Conservation (phyloP, 139 green algal genomes). For the Eudorina sp. region DNA sequence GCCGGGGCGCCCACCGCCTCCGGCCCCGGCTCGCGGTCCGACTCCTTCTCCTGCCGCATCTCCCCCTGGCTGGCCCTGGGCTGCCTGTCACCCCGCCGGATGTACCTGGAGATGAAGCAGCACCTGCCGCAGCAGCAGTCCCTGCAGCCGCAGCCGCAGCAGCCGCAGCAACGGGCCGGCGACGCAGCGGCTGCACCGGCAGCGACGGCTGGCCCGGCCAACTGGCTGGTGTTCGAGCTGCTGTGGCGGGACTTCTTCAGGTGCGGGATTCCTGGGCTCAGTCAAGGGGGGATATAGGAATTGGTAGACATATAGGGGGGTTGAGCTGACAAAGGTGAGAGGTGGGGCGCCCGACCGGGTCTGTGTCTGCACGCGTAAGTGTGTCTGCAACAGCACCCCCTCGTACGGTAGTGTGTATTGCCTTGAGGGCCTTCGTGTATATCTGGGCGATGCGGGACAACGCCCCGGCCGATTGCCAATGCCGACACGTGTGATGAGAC, state of each 20-base stretch:
- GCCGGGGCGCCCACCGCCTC: slow-evolving; percentile 35
- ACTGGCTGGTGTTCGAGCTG: slow-evolving; percentile 89
- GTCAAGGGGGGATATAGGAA: too few relatives aligned
- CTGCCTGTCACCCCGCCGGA: slow-evolving; percentile 83
- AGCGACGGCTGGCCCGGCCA: not conserved
- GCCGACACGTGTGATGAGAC: too few relatives aligned
- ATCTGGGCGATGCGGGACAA: too few relatives aligned
- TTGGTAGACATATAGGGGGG: too few relatives aligned
- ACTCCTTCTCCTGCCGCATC: slow-evolving; percentile 84
- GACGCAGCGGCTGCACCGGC: not conserved
- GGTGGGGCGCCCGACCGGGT: too few relatives aligned
- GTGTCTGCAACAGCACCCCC: too few relatives aligned
- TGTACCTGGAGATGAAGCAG: slow-evolving; percentile 39
- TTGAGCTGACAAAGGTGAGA: too few relatives aligned
- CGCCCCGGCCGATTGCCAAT: too few relatives aligned
- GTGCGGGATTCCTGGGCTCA: too few relatives aligned
- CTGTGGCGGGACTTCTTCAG: slow-evolving; percentile 91
- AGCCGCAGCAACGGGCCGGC: not conserved
- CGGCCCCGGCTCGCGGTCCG: slow-evolving; percentile 20
- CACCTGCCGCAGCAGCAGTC: not conserved
- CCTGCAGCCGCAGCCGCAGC: not conserved
- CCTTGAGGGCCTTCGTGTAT: too few relatives aligned
- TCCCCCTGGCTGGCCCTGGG: slow-evolving; percentile 87
- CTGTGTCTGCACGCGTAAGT: too few relatives aligned
- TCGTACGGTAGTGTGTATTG: too few relatives aligned